Conservation (phyloP, 495 filamentous ascomycete genomes). For the Aspergillus kassunensis region DNA sequence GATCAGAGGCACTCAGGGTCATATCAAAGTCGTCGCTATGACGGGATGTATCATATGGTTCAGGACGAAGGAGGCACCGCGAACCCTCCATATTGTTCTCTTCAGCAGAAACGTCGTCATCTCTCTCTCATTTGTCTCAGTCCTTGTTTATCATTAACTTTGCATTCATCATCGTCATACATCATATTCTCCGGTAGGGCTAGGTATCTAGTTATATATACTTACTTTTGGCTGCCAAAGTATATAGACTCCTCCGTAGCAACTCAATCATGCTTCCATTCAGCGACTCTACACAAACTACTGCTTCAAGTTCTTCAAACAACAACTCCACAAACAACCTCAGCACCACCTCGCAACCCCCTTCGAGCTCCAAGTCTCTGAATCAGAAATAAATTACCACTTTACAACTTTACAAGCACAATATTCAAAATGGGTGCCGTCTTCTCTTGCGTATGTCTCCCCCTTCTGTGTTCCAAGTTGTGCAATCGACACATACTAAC, state of each 20-base stretch:
- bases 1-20: conserved; percentile 13
- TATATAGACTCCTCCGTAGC: no score
- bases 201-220: conserved; percentile 1
- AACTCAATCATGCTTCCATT: conserved; percentile 30
- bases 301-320: conserved; percentile 28
- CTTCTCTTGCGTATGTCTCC: conserved; percentile 81
- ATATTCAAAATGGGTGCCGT: conserved; percentile 85
- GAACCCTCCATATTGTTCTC: not conserved
- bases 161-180: conserved; percentile 2
- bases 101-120: not conserved
- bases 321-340: conserved; percentile 3
- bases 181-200: not conserved
- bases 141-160: not conserved
- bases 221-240: no score
- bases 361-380: conserved; percentile 9
- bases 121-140: conserved; percentile 2
- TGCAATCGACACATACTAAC: conserved; percentile 17
- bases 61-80: not conserved
- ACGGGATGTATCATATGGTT: conserved; percentile 13
- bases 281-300: conserved; percentile 28
- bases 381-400: conserved; percentile 11
- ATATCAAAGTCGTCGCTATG: conserved; percentile 18
- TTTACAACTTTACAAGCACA: conserved; percentile 5
- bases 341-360: not conserved
- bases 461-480: not conserved